Evolutionary conservation across 768 basidiomycete genomes (phyloP), one percentile per base, ranked within the genome.

Genomic region (Gyrodon lividus): DNA sequence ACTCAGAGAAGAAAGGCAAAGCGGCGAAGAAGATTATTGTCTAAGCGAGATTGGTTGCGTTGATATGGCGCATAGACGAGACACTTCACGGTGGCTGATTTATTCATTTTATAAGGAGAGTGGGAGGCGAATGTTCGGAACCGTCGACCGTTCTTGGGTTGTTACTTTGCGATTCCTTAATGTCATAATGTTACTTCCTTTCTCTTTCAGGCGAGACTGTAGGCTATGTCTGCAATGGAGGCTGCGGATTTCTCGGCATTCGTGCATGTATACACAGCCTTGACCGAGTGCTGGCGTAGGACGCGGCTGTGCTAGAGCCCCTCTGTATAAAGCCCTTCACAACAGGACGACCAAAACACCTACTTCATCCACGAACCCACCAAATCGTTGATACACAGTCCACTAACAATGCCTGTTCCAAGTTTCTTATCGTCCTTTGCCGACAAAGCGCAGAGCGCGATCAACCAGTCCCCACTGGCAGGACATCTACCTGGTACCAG

Each of bases 1-100:
- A 96, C 71, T 87, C 87, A 58, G 92, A 95, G 78, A 93, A 87
- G 81, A 96, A 95, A 77, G 88, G 87, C 65, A 93, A 92, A 71
- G 67, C 78, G 48, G 79, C 81, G 61, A 87, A 81, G 78, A 93
- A 91, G 77, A 87, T 90, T 48, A 64, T 82, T 65, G 83, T 89
- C 53, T 89, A 74, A 73, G 54, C 44, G 51, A 39, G 35, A 22
- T 31, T 4, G 40, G 45, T 47, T 55, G 54, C 57, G 46, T 55
- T 59, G 35, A 52, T 56, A 52, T 51, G 48, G 50, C 43, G 38
- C 47, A 47, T 51, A 54, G 50, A 53, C 54, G 55, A 51, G 46
- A 43, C 52, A 46, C 55, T 57, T 56, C 50, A 30, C 47, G 43
- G 49, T 39, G 48, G 45, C 59, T 64, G 69, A 69, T 67, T 68